Conservation (phyloP, 306 rosid genomes). For the Medicago lupulina region DNA sequence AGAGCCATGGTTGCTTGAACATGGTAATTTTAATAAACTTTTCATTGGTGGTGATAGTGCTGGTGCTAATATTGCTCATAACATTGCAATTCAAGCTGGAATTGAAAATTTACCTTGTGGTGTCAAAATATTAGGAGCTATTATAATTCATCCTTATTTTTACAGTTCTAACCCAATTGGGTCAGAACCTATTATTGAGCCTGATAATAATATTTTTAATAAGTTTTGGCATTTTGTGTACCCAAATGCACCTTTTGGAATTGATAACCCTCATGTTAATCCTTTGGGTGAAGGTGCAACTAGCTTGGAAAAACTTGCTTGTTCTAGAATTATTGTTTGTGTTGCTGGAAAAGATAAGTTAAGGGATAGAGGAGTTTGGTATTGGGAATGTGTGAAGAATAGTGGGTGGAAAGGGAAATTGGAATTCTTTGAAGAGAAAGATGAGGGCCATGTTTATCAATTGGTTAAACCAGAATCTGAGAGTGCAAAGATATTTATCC, state of each 20-base stretch:
- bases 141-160: constrained; percentile 54
- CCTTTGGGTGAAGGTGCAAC: constrained; percentile 48
- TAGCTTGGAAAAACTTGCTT: constrained; percentile 49
- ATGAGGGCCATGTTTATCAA: constrained; percentile 48
- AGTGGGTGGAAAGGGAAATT: constrained; percentile 56
- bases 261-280: constrained; percentile 51
- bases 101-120: constrained; percentile 46
- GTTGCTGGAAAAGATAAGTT: constrained; percentile 46
- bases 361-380: constrained; percentile 53
- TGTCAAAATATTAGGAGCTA: constrained; percentile 43
- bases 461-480: constrained; percentile 37
- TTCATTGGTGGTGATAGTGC: constrained; percentile 69
- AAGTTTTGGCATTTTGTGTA: constrained; percentile 48
- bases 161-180: constrained; percentile 48
- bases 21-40: constrained; percentile 45
- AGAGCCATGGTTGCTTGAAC: constrained; percentile 57
- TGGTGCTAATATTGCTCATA: constrained; percentile 64
- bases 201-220: neutral
- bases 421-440: constrained; percentile 46
- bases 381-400: constrained; percentile 40
- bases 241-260: constrained; percentile 46
- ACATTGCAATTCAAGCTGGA: constrained; percentile 52
- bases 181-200: constrained; percentile 14
- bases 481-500: constrained; percentile 1
- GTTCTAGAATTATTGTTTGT: constrained; percentile 46